These are phyloP conservation scores for Leccinum uliginosum DNA, from an alignment of 768 basidiomycete genomes.

Conservation along the genomic window DNA sequence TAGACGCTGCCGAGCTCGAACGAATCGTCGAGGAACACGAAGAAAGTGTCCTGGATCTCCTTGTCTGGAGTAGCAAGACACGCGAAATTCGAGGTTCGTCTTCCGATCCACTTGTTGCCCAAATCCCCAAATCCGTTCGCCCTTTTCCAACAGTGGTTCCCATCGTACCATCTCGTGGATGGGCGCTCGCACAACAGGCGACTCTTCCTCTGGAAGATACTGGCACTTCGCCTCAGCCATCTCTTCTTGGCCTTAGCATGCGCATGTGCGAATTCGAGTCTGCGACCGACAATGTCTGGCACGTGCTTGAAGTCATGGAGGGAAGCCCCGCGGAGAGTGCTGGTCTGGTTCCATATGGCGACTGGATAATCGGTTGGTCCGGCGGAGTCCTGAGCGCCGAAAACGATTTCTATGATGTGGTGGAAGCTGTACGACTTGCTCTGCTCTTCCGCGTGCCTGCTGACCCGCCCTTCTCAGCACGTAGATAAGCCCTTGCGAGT, in stretches of 20 bases:
- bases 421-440: slow-evolving; percentile 68
- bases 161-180: slow-evolving; percentile 78
- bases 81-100: slow-evolving; percentile 62
- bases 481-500: slow-evolving; percentile 90
- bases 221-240: slow-evolving; percentile 59
- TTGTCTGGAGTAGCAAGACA: slow-evolving; percentile 83
- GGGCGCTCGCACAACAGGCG: slow-evolving; percentile 54
- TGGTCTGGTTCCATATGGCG: slow-evolving; percentile 87
- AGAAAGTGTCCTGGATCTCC: slow-evolving; percentile 59
- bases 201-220: slow-evolving; percentile 36
- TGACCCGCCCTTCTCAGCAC: slow-evolving; percentile 50
- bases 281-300: slow-evolving; percentile 94
- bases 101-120: not conserved
- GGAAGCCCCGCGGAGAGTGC: slow-evolving; percentile 96
- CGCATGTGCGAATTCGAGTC: slow-evolving; percentile 87
- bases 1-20: slow-evolving; percentile 71
- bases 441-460: not conserved
- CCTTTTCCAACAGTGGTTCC: slow-evolving; percentile 58
- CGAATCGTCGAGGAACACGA: slow-evolving; percentile 81
- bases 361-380: slow-evolving; percentile 85
- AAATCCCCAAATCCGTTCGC: not conserved
- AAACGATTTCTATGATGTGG: slow-evolving; percentile 94
- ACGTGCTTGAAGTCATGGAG: slow-evolving; percentile 94
- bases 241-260: slow-evolving; percentile 91
- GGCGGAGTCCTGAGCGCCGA: slow-evolving; percentile 89